Conservation (phyloP, 2,329 filamentous ascomycete genomes). For the Diaporthe australafricana region DNA sequence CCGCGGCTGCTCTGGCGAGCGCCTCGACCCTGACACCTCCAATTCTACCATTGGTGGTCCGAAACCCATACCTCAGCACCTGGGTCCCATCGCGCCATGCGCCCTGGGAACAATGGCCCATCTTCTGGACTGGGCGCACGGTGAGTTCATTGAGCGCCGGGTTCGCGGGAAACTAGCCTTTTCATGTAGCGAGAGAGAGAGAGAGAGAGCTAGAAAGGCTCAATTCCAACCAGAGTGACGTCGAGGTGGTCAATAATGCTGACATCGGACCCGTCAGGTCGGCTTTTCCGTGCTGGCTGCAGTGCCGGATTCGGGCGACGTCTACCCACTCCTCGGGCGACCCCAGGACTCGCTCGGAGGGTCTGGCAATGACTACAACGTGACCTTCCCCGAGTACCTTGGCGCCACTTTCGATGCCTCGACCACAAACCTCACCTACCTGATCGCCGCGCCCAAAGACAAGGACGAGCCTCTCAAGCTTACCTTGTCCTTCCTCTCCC, state of each 20-base stretch:
- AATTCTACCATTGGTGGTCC: slow-evolving; percentile 67
- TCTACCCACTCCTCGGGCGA: slow-evolving; percentile 64
- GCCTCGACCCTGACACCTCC: slow-evolving; percentile 67
- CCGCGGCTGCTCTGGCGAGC: slow-evolving; percentile 50
- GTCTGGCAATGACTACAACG: slow-evolving; percentile 48
- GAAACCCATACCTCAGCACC: slow-evolving; percentile 70
- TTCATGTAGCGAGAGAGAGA: slow-evolving; percentile 2
- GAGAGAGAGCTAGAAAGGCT: not conserved
- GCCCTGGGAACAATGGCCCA: slow-evolving; percentile 88
- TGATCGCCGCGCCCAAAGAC: slow-evolving; percentile 47
- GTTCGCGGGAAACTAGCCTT: not conserved
- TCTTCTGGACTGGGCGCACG: slow-evolving; percentile 56
- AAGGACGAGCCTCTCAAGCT: slow-evolving; percentile 49
- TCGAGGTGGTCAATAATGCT: slow-evolving; percentile 4
- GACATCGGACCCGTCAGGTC: slow-evolving; percentile 46
- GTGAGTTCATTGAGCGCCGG: slow-evolving; percentile 38
- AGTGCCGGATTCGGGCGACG: slow-evolving; percentile 53
- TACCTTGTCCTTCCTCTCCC: slow-evolving; percentile 73
- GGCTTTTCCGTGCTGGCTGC: slow-evolving; percentile 63
- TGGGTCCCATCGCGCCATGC: slow-evolving; percentile 75
- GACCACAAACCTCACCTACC: slow-evolving; percentile 62
- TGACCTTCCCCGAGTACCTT: slow-evolving; percentile 56
- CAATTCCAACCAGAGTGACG: not conserved
- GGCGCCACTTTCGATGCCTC: slow-evolving; percentile 62
- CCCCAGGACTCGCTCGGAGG: slow-evolving; percentile 60